phyloP scores from a whole-genome alignment of 2,329 filamentous ascomycete genomes.

The Fusarium irregulare region DNA sequence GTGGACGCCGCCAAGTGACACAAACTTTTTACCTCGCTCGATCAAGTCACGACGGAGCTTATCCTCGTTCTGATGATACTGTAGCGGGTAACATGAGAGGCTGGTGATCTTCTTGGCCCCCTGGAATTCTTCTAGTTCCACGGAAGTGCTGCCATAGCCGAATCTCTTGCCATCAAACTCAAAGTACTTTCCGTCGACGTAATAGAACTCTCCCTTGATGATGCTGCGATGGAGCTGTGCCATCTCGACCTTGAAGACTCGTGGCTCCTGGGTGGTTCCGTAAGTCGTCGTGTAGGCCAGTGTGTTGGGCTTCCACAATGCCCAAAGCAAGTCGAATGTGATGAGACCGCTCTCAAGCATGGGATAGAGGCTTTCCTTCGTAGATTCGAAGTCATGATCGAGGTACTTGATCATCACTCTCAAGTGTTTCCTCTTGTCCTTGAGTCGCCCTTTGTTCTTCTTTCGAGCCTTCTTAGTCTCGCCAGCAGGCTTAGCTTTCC shows the following conservation, averaged over 20 bases:
- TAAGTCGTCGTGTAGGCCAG: constrained; percentile 83
- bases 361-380: constrained; percentile 81
- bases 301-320: constrained; percentile 87
- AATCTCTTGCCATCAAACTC: constrained; percentile 91
- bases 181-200: constrained; percentile 81
- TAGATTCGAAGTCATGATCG: constrained; percentile 82
- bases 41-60: constrained; percentile 74
- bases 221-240: constrained; percentile 77
- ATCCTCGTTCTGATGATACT: constrained; percentile 80
- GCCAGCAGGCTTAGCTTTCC: constrained; percentile 62
- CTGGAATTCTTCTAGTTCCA: constrained; percentile 80
- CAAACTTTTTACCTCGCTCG: constrained; percentile 86
- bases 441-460: constrained; percentile 68
- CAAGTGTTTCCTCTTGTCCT: constrained; percentile 71
- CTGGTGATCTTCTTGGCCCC: constrained; percentile 85
- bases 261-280: constrained; percentile 78
- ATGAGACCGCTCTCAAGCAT: constrained; percentile 85
- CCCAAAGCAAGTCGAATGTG: constrained; percentile 90
- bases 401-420: constrained; percentile 81
- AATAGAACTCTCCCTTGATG: constrained; percentile 79
- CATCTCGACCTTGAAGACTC: constrained; percentile 84
- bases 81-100: constrained; percentile 79
- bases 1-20: constrained; percentile 81
- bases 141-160: constrained; percentile 76
- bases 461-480: constrained; percentile 67